A percentile compares a stretch with the other conserved stretches of the same genome.
Conservation (phyloP, 306 rosid genomes). For the Ammopiptanthus mongolicus region DNA sequence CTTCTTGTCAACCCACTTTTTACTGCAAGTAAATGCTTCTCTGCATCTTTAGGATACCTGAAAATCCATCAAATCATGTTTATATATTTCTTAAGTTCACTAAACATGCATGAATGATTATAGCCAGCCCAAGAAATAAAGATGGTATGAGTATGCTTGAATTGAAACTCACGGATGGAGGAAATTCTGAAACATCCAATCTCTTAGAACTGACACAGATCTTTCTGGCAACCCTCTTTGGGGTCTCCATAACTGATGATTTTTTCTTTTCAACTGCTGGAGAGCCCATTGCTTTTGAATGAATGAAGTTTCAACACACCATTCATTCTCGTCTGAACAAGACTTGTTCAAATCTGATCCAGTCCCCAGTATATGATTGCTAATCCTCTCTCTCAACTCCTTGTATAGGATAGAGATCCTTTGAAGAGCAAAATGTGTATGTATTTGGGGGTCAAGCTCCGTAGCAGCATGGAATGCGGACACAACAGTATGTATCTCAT, state of each 20-base stretch:
- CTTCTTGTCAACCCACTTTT: slow-evolving; percentile 92
- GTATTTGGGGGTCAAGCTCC: slow-evolving; percentile 67
- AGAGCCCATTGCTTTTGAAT: slow-evolving; percentile 80
- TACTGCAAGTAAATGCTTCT: slow-evolving; percentile 88
- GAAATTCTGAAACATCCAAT: slow-evolving; percentile 97
- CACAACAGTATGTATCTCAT: slow-evolving; percentile 74
- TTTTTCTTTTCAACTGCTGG: slow-evolving; percentile 77
- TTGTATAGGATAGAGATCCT: slow-evolving; percentile 53
- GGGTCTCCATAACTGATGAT: slow-evolving; percentile 83
- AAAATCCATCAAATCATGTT: slow-evolving; percentile 19
- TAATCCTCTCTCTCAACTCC: slow-evolving; percentile 74
- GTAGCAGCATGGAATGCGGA: slow-evolving; percentile 88
- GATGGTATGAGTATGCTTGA: neutral
- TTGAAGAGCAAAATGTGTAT: slow-evolving; percentile 65
- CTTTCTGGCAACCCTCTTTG: slow-evolving; percentile 96
- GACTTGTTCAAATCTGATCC: slow-evolving; percentile 35
- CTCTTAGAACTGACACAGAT: slow-evolving; percentile 82
- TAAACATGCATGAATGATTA: neutral
- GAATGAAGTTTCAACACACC: slow-evolving; percentile 54
- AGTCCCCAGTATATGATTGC: slow-evolving; percentile 51
- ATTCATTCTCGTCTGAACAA: slow-evolving; percentile 46
- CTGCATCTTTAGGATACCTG: slow-evolving; percentile 98
- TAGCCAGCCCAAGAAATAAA: neutral
- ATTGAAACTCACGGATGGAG: slow-evolving; percentile 80
- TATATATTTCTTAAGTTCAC: neutral